Conservation (phyloP, 768 basidiomycete species). For the Lactifluus hygrophoroides region DNA sequence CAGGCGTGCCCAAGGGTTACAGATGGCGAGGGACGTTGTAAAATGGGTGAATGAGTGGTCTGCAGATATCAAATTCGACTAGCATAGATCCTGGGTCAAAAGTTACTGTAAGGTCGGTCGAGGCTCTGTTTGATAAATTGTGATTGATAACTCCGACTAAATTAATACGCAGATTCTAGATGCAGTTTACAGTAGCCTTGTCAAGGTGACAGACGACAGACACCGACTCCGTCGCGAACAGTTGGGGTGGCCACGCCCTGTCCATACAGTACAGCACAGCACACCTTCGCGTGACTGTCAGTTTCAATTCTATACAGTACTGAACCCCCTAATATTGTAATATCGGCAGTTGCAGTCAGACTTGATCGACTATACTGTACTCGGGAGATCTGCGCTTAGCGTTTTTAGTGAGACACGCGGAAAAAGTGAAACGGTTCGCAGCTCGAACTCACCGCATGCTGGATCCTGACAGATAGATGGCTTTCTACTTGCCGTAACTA, state of each 20-base stretch:
- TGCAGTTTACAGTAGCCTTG: background rate
- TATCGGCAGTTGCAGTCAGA: background rate
- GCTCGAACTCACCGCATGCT: background rate
- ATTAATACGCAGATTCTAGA: no score
- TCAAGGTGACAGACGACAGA: no score
- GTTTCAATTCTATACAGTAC: background rate
- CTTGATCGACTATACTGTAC: background rate
- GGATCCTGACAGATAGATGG: background rate
- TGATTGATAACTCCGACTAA: background rate
- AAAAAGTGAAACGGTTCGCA: slow-evolving; percentile 1
- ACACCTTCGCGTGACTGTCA: no score
- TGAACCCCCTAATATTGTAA: background rate
- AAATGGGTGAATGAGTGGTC: slow-evolving; percentile 39
- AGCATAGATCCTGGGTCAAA: background rate
- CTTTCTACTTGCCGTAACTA: background rate
- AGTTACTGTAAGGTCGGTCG: background rate
- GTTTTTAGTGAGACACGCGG: background rate
- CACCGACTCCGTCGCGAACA: background rate
- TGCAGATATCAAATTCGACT: background rate
- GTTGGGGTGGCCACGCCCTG: background rate
- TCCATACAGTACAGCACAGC: no score
- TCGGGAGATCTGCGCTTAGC: background rate
- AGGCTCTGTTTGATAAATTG: background rate
- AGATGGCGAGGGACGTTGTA: slow-evolving; percentile 41
- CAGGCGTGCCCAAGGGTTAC: slow-evolving; percentile 34